These are phyloP conservation scores for Talaromyces rugulosus DNA, from an alignment of 2,329 filamentous ascomycete genomes.

Conservation along the genomic window DNA sequence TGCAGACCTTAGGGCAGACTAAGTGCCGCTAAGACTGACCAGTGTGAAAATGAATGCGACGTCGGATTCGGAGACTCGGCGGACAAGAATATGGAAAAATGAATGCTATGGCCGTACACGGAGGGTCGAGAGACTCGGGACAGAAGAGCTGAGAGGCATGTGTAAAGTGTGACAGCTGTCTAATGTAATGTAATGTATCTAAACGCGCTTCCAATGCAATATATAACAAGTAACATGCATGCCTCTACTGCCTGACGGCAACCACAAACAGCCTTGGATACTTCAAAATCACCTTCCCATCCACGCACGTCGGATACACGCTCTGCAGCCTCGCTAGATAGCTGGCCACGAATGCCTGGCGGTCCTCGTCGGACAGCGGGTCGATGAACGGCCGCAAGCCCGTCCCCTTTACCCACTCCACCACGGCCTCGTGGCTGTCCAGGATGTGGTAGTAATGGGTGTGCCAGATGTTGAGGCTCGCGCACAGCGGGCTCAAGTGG, in stretches of 20 bases:
- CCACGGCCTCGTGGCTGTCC: slow-evolving; percentile 46
- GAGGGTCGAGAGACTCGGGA: too few relatives aligned
- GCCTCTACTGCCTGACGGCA: slow-evolving; percentile 17
- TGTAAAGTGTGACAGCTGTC: background rate
- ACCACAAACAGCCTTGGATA: slow-evolving; percentile 23
- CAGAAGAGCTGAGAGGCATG: background rate
- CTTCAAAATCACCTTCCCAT: slow-evolving; percentile 53
- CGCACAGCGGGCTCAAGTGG: slow-evolving; percentile 41
- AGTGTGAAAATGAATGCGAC: background rate
- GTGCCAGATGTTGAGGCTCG: slow-evolving; percentile 50
- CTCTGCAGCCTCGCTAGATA: slow-evolving; percentile 46
- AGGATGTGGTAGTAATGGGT: slow-evolving; percentile 53
- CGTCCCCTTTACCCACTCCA: slow-evolving; percentile 59
- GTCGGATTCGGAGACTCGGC: too few relatives aligned
- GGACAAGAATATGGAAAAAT: too few relatives aligned
- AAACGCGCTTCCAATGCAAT: background rate
- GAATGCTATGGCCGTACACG: too few relatives aligned
- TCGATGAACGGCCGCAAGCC: slow-evolving; percentile 55
- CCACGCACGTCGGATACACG: slow-evolving; percentile 42
- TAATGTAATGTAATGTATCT: background rate
- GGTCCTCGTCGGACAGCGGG: slow-evolving; percentile 39
- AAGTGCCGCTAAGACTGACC: background rate
- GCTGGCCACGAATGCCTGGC: slow-evolving; percentile 41
- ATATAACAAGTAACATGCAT: background rate
- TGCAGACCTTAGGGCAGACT: background rate